Evolutionary conservation across 257 asterid genomes (phyloP).

Genomic region (Nicotiana knightiana): DNA sequence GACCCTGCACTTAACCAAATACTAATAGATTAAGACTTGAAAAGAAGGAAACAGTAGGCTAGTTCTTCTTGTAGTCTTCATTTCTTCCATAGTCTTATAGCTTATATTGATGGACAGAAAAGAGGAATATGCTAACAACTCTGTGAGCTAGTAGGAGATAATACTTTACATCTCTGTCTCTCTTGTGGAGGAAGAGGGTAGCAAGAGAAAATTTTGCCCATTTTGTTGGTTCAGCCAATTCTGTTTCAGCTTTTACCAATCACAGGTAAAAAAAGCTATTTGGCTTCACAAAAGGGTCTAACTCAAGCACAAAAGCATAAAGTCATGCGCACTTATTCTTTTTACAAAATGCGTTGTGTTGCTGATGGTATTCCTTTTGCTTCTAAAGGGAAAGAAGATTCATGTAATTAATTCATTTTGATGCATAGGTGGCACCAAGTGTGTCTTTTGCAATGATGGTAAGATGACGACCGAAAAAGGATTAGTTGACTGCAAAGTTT

Average conservation of each 20-base stretch:
- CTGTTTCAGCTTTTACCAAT: background rate
- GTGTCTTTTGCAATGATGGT: conserved; percentile 84
- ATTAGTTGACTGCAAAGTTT: conserved; percentile 76
- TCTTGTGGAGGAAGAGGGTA: background rate
- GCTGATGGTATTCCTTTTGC: background rate
- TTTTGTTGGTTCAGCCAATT: background rate
- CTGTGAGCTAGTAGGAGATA: too few species aligned
- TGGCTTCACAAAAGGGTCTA: background rate
- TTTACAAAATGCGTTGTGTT: background rate
- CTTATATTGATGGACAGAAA: background rate
- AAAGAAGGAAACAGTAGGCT: background rate
- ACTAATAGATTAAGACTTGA: background rate
- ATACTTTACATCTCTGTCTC: too few species aligned
- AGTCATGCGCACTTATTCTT: background rate
- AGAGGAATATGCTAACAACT: background rate
- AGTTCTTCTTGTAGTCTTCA: background rate
- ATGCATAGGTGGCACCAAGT: conserved; percentile 83
- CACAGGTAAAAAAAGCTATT: too few species aligned
- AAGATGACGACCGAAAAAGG: conserved; percentile 83
- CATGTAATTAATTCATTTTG: conserved; percentile 1
- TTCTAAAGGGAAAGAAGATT: background rate
- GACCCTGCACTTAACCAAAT: background rate
- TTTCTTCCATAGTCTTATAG: background rate
- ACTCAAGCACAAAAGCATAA: background rate
- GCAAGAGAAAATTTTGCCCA: background rate